Evolutionary conservation across 768 basidiomycete genomes (phyloP).

Genomic region (Phaffia tasmanica): DNA sequence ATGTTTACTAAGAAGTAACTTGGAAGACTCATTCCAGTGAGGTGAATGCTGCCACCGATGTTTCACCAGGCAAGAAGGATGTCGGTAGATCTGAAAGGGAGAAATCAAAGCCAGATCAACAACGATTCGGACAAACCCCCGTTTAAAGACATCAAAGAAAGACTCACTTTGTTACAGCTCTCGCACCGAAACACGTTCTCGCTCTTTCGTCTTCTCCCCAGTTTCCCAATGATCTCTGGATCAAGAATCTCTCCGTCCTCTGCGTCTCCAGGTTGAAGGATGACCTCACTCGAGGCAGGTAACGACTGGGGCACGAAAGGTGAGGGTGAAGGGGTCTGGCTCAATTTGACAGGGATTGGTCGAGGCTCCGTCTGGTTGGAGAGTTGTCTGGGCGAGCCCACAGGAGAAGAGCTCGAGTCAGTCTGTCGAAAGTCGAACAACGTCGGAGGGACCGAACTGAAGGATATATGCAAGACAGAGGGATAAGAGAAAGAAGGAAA

Average conservation of each 20-base stretch:
- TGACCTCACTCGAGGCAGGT: constrained; percentile 3
- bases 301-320: constrained; percentile 10
- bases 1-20: constrained; percentile 85
- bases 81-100: constrained; percentile 42
- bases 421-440: constrained; percentile 10
- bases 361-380: too few species aligned
- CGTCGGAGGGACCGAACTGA: constrained; percentile 14
- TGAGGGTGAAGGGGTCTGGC: neutral
- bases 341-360: neutral
- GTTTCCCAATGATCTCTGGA: constrained; percentile 7
- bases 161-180: constrained; percentile 75
- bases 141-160: neutral
- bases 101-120: constrained; percentile 16
- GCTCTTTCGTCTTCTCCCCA: constrained; percentile 50
- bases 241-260: constrained; percentile 26
- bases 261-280: constrained; percentile 18
- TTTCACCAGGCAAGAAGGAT: constrained; percentile 90
- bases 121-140: neutral
- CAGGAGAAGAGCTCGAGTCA: neutral
- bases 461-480: neutral
- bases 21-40: constrained; percentile 87
- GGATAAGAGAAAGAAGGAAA: neutral
- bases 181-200: constrained; percentile 84
- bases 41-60: constrained; percentile 97
- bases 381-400: neutral